phyloP scores from a whole-genome alignment of 176 grass and related monocot species.

The Tillandsia fasciculata region DNA sequence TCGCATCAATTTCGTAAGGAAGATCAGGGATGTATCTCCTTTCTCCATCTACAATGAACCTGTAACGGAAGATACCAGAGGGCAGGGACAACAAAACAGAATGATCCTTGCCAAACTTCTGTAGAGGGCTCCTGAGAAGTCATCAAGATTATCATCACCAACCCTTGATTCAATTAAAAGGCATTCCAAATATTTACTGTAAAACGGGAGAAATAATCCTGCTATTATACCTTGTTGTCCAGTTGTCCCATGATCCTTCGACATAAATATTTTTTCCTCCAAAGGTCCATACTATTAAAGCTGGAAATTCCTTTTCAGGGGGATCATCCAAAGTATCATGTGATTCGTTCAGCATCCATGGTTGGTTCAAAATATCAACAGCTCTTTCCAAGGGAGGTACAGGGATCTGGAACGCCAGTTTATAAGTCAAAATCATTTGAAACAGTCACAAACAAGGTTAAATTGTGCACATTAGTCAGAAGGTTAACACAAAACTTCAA shows the following conservation, averaged over 20 bases:
- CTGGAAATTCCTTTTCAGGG: conserved; percentile 79
- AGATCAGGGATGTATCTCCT: conserved; percentile 66
- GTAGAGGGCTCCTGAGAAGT: conserved; percentile 69
- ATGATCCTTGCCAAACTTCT: conserved; percentile 87
- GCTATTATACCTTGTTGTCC: conserved; percentile 65
- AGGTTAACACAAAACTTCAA: too few species aligned
- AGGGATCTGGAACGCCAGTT: conserved; percentile 56
- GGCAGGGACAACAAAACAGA: conserved; percentile 83
- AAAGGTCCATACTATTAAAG: conserved; percentile 79
- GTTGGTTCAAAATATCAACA: conserved; percentile 72
- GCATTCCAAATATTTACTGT: conserved; percentile 4
- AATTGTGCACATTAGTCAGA: not conserved
- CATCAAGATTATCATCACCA: conserved; percentile 8
- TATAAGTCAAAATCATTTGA: conserved; percentile 3
- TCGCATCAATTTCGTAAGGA: conserved; percentile 66
- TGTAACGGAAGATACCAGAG: conserved; percentile 84
- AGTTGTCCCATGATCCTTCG: conserved; percentile 99
- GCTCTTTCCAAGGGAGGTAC: conserved; percentile 77
- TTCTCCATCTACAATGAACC: conserved; percentile 85
- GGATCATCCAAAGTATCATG: conserved; percentile 48
- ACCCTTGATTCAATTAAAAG: conserved; percentile 7
- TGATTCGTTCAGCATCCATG: conserved; percentile 45
- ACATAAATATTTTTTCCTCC: conserved; percentile 76
- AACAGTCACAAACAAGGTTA: not conserved
- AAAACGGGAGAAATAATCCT: not conserved